Conservation (phyloP, 805 yeast species). For the Wickerhamiella brachini region DNA sequence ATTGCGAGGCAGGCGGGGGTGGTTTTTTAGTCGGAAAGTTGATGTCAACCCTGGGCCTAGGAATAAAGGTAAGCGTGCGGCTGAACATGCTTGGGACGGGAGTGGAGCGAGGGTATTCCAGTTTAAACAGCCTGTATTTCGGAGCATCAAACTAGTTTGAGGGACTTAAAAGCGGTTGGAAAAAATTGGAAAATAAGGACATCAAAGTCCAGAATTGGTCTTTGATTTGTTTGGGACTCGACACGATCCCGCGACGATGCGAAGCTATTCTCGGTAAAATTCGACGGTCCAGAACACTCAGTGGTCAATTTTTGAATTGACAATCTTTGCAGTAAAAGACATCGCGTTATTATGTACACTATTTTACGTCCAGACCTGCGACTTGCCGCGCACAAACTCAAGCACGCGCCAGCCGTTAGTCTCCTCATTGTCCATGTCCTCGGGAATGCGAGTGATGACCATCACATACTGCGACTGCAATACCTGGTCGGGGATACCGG, state of each 20-base stretch:
- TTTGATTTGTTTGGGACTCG: too few relatives aligned
- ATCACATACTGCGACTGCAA: conserved; percentile 88
- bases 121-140: too few relatives aligned
- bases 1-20: conserved; percentile 1
- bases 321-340: too few relatives aligned
- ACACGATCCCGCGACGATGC: too few relatives aligned
- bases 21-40: not conserved
- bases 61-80: not conserved
- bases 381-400: conserved; percentile 88
- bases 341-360: not conserved
- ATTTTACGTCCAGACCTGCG: conserved; percentile 55
- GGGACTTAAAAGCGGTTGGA: too few relatives aligned
- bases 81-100: not conserved
- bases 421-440: conserved; percentile 73
- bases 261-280: too few relatives aligned
- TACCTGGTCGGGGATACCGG: conserved; percentile 90
- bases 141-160: too few relatives aligned
- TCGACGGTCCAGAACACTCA: too few relatives aligned
- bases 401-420: conserved; percentile 96
- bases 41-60: not conserved
- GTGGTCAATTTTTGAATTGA: too few relatives aligned
- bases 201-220: too few relatives aligned
- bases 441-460: conserved; percentile 89
- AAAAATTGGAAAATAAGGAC: too few relatives aligned
- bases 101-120: too few relatives aligned